These are phyloP conservation scores for Penstemon davidsonii DNA, from an alignment of 257 asterid species.

Conservation along the genomic window DNA sequence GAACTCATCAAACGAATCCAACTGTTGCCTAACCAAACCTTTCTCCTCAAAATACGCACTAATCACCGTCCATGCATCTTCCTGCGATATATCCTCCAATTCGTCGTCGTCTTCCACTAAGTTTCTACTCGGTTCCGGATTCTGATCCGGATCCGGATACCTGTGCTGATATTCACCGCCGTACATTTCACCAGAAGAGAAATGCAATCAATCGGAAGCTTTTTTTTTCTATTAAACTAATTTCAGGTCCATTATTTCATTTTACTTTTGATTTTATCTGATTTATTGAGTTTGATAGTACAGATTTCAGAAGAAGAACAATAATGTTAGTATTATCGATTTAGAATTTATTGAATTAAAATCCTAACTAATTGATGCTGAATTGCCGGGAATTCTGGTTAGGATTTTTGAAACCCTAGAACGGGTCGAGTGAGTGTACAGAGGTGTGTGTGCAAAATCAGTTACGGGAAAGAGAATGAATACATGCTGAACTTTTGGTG, in stretches of 20 bases:
- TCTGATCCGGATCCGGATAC: neutral
- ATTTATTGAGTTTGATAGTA: neutral
- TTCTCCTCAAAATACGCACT: slow-evolving; percentile 58
- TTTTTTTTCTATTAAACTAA: neutral
- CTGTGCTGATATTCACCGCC: slow-evolving; percentile 30
- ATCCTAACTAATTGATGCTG: neutral
- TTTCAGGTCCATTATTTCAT: too few relatives aligned
- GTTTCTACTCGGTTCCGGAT: neutral
- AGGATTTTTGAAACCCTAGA: slow-evolving; percentile 8
- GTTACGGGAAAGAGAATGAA: too few relatives aligned
- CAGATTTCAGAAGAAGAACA: too few relatives aligned
- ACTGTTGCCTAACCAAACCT: slow-evolving; percentile 56
- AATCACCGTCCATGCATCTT: slow-evolving; percentile 60
- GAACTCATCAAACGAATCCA: slow-evolving; percentile 57
- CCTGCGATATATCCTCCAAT: slow-evolving; percentile 41
- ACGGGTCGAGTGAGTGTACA: neutral
- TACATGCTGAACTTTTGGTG: too few relatives aligned
- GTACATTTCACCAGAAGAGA: slow-evolving; percentile 19
- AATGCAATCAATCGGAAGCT: neutral
- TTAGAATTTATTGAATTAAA: too few relatives aligned
- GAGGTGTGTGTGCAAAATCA: too few relatives aligned
- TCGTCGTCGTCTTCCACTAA: slow-evolving; percentile 28
- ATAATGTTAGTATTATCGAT: too few relatives aligned
- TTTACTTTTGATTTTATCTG: neutral
- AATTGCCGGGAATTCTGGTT: neutral